Evolutionary conservation across 2,329 filamentous ascomycete genomes (phyloP).

Genomic region (Trichoderma cornu-damae): DNA sequence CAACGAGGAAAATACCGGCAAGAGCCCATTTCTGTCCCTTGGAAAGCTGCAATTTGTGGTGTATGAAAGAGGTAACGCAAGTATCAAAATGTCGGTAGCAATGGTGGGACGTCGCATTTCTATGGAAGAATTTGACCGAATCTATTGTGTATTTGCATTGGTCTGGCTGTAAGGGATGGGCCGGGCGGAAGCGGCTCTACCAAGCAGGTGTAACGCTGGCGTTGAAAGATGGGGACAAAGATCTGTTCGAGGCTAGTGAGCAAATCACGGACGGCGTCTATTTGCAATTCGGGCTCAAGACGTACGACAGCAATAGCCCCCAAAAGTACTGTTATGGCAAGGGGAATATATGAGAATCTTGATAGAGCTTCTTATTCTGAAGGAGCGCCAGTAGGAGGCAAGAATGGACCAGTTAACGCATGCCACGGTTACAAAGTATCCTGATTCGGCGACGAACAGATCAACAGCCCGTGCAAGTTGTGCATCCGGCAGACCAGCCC

Average conservation of each 20-base stretch:
- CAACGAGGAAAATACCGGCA: constrained; percentile 25
- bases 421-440: constrained; percentile 22
- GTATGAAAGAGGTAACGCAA: constrained; percentile 28
- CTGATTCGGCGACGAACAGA: constrained; percentile 24
- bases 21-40: constrained; percentile 25
- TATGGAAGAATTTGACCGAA: constrained; percentile 26
- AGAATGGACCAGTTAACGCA: constrained; percentile 26
- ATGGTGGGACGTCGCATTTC: constrained; percentile 29
- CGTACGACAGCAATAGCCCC: constrained; percentile 26
- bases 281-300: not conserved
- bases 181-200: constrained; percentile 22
- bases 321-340: constrained; percentile 19
- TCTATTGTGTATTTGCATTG: constrained; percentile 22
- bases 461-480: constrained; percentile 22
- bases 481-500: constrained; percentile 23
- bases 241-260: constrained; percentile 9
- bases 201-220: constrained; percentile 21
- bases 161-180: constrained; percentile 16
- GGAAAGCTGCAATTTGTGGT: constrained; percentile 27
- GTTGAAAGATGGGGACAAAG: constrained; percentile 22
- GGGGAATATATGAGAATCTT: constrained; percentile 21
- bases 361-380: constrained; percentile 23
- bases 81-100: constrained; percentile 27
- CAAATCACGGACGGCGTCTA: not conserved
- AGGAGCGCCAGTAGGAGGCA: constrained; percentile 27